Evolutionary conservation across 2,329 filamentous ascomycete genomes (phyloP).

Genomic region (Didymosphaeria variabile): DNA sequence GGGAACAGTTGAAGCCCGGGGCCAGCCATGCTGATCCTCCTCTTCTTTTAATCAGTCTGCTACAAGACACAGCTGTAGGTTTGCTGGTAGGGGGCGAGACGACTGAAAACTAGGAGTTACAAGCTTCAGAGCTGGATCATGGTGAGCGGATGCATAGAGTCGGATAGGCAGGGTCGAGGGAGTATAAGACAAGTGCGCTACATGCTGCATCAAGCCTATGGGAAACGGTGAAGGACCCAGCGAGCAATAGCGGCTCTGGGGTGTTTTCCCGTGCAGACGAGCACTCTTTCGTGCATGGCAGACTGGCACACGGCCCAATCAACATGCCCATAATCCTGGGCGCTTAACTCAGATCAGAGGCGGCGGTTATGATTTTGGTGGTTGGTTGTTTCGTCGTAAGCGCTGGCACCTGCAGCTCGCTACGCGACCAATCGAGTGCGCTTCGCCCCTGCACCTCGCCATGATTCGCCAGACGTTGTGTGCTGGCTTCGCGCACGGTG

Average conservation of each 20-base stretch:
- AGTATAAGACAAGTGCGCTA: conserved; percentile 41
- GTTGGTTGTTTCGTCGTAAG: conserved; percentile 47
- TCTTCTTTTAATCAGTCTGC: conserved; percentile 24
- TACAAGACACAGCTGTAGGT: conserved; percentile 27
- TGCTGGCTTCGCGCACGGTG: conserved; percentile 41
- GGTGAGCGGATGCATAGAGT: conserved; percentile 24
- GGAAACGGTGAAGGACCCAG: conserved; percentile 28
- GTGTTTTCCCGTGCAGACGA: conserved; percentile 42
- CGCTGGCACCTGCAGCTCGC: conserved; percentile 44
- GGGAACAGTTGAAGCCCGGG: conserved; percentile 50
- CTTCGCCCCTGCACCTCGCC: conserved; percentile 23
- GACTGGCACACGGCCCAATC: conserved; percentile 42
- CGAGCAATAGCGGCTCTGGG: conserved; percentile 48
- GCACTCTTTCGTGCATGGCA: conserved; percentile 36
- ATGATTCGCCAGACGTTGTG: conserved; percentile 40
- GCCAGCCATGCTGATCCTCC: conserved; percentile 43
- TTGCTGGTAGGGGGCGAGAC: conserved; percentile 15
- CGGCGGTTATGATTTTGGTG: conserved; percentile 49
- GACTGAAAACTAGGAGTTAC: conserved; percentile 9
- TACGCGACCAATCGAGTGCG: conserved; percentile 35
- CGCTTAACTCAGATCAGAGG: conserved; percentile 41
- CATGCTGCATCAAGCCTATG: conserved; percentile 26
- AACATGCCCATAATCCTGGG: conserved; percentile 39
- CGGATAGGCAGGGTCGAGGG: conserved; percentile 45
- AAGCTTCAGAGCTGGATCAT: conserved; percentile 29